Evolutionary conservation across 108 stramenopile species (phyloP), one percentile per base, ranked within the genome.

Genomic region (Fistulifera pelliculosa): DNA sequence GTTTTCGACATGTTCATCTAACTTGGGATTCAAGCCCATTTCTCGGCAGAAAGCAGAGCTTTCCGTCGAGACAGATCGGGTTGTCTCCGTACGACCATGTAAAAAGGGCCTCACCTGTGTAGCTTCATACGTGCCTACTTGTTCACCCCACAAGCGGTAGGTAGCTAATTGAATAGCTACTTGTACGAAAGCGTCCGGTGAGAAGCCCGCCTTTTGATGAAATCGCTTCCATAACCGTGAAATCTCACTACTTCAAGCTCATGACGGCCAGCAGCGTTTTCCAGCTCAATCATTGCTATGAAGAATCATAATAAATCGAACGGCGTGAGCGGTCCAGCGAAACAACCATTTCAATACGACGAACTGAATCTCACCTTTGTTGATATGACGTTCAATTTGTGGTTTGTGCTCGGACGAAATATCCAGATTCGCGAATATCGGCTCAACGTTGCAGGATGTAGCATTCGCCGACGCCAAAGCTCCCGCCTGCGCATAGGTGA

Each of bases 121-220:
- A 12, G 90, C 81, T 59, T 91, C 90, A 57, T 91, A 91, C 0
- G 85, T 87, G 23, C 81, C 85, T 1, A 73, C 90, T 60, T 77
- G 78, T 54, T 83, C 65, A 1, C 72, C 74, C 69, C 77, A 83
- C 14, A 87, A 67, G 23, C 83, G 77, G 49, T 74, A 90, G 13
- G 83, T 73, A 15, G 87, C 91, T 17, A 93, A 67, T 56, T 94
- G 94, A 49, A 90, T 81, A 8, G 84, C 90, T 67, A 81, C 70
- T 73, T 94, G 90, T 35, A 82, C 85, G 56, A 69, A 93, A 0
- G 89, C 90, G 69, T 94, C 94, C 13, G 94, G 94, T 27, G 86
- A 83, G 53, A 75, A 77, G 2, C 81, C 83, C 51, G 73, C 65
- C 43, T 65, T 73, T 94, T 90, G 17, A 90, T 91, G 48, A 68